phyloP scores from a whole-genome alignment of 805 yeast genomes.

The Yueomyces sinensis region DNA sequence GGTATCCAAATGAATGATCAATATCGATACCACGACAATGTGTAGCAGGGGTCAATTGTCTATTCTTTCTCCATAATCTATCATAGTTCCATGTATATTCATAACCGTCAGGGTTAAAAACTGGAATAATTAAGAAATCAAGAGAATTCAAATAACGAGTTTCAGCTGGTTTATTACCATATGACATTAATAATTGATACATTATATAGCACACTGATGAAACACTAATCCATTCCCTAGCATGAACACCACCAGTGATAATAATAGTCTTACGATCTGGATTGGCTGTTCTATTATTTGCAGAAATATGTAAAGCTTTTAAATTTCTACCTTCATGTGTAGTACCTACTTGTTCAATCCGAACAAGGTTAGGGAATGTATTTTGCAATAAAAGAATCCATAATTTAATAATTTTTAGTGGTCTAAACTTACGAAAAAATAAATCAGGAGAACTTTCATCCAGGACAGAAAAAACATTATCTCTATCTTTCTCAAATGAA shows the following conservation, averaged over 20 bases:
- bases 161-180: constrained; percentile 30
- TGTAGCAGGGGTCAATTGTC: constrained; percentile 59
- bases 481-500: not conserved
- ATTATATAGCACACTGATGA: constrained; percentile 52
- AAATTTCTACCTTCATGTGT: constrained; percentile 65
- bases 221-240: constrained; percentile 80
- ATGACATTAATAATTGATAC: constrained; percentile 33
- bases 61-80: constrained; percentile 78
- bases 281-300: constrained; percentile 27
- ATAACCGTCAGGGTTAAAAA: constrained; percentile 86
- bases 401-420: constrained; percentile 50
- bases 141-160: constrained; percentile 38
- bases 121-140: constrained; percentile 70
- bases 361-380: constrained; percentile 52
- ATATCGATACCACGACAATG: constrained; percentile 74
- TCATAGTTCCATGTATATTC: constrained; percentile 69
- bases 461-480: not conserved
- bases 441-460: constrained; percentile 27
- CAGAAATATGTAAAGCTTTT: constrained; percentile 51
- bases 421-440: constrained; percentile 61
- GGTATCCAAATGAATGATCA: constrained; percentile 70
- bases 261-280: constrained; percentile 51
- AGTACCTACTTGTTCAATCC: constrained; percentile 54
- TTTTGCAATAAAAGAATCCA: constrained; percentile 55
- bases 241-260: constrained; percentile 76